Conservation (phyloP, 2,329 filamentous ascomycete genomes). For the Stylonectria norvegica region DNA sequence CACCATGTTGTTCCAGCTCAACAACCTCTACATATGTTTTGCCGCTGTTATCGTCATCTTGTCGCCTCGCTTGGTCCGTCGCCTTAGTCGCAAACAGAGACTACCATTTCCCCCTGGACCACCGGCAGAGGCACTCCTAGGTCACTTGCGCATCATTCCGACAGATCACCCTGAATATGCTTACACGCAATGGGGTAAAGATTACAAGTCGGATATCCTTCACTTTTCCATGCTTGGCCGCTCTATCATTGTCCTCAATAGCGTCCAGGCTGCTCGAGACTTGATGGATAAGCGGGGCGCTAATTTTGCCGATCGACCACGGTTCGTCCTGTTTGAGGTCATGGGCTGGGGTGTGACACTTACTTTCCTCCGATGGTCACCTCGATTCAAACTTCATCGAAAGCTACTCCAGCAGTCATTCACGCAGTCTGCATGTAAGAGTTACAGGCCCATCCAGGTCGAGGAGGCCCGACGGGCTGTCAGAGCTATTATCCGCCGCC, state of each 20-base stretch:
- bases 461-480: neutral
- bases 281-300: neutral
- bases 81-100: neutral
- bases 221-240: constrained; percentile 26
- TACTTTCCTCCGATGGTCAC: neutral
- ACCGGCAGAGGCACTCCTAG: constrained; percentile 31
- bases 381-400: neutral
- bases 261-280: neutral
- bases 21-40: neutral
- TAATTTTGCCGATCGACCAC: neutral
- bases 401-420: constrained; percentile 1
- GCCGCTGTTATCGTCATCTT: neutral
- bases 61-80: neutral
- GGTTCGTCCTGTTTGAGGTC: constrained; percentile 21
- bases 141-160: constrained; percentile 37
- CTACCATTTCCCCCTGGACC: constrained; percentile 16
- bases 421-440: neutral
- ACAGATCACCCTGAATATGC: constrained; percentile 10
- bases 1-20: neutral
- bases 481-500: neutral
- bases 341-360: neutral
- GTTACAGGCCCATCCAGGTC: neutral
- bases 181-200: constrained; percentile 10
- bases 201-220: constrained; percentile 24
- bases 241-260: neutral